Evolutionary conservation across 371 early-diverging fungal species (phyloP).

Genomic region (Mortierella sp.): DNA sequence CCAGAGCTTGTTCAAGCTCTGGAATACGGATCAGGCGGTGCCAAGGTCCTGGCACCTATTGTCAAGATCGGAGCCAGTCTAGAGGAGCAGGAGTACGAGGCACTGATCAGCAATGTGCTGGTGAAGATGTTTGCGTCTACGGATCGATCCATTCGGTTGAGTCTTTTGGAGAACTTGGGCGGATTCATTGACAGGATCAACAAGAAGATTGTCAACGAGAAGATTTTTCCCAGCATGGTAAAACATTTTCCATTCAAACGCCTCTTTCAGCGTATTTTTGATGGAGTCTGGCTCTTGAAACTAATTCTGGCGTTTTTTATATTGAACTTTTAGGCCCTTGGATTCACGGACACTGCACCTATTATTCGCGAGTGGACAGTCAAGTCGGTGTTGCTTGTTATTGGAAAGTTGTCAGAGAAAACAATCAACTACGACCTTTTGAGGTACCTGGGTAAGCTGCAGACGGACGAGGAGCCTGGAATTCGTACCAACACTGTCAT

Average conservation of each 20-base stretch:
- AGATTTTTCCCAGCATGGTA: constrained; percentile 91
- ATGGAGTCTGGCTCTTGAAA: neutral
- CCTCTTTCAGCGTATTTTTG: neutral
- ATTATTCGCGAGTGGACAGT: constrained; percentile 94
- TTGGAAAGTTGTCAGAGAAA: constrained; percentile 73
- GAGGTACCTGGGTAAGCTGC: constrained; percentile 86
- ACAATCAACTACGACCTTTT: constrained; percentile 90
- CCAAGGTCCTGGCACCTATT: constrained; percentile 87
- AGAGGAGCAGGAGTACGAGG: constrained; percentile 79
- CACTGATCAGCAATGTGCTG: constrained; percentile 78
- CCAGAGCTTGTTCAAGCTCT: constrained; percentile 92
- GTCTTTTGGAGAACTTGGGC: constrained; percentile 85
- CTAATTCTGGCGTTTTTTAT: neutral
- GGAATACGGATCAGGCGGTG: constrained; percentile 93
- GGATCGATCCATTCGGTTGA: constrained; percentile 91
- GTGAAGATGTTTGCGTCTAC: constrained; percentile 89
- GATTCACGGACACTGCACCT: constrained; percentile 91
- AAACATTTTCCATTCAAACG: neutral
- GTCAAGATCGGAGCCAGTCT: constrained; percentile 86
- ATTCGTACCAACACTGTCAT: constrained; percentile 96
- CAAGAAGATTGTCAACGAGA: constrained; percentile 78
- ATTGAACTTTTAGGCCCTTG: constrained; percentile 71
- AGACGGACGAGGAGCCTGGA: constrained; percentile 94
- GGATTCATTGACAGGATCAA: constrained; percentile 80
- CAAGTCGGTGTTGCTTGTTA: constrained; percentile 81